Base-by-base conservation (phyloP, 1,284 basidiomycete species). In the Ceratobasidium sp. region DNA sequence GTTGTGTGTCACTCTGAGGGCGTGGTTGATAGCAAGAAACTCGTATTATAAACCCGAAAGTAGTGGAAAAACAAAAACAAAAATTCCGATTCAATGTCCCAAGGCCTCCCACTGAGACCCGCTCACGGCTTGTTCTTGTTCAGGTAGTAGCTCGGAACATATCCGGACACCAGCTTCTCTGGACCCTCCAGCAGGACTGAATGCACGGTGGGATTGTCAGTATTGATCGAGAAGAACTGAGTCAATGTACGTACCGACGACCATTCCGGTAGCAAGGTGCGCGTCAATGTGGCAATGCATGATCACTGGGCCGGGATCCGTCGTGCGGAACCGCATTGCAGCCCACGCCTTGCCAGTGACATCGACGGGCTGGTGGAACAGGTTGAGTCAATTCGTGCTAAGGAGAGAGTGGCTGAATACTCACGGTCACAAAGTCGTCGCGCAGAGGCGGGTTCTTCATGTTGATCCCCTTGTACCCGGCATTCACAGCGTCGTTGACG, bases 241-340 rank as follows among this genome's bases (percentile, higher is more conserved):
- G 11, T n/a, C 1, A 7, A 4, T 18, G 7, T 13, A 55, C 64
- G 9, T 35, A 52, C 49, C 64, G 21, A 67, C 30, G 2, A 52
- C 64, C 64, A 67, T 67, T 4, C 64, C 64, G 23, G 64, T 67
- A 8, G 64, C 64, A 2, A 67, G 21, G 35, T 67, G 64, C 21
- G 71, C 58, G 28, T 63, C 71, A n/a, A 73, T 63, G 26, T 73
- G 71, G 46, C 71, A 64, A 26, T 72, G 71, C 32, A 72, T 59
- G 47, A 72, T 55, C 8, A 50, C 35, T 18, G 61, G 49, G 32
- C 35, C 38, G 21, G 71, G 71, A 26, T 73, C 62, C 11, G 35
- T 26, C 14, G 57, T 16, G 5, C 28, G 50, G 71, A 62, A 73
- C 18, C 71, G 71, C 26, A 73, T 35, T 1, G 49, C 71, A 16